Evolutionary conservation across 441 rosid species (phyloP).

Genomic region (Pelargonium myrrhifolium): DNA sequence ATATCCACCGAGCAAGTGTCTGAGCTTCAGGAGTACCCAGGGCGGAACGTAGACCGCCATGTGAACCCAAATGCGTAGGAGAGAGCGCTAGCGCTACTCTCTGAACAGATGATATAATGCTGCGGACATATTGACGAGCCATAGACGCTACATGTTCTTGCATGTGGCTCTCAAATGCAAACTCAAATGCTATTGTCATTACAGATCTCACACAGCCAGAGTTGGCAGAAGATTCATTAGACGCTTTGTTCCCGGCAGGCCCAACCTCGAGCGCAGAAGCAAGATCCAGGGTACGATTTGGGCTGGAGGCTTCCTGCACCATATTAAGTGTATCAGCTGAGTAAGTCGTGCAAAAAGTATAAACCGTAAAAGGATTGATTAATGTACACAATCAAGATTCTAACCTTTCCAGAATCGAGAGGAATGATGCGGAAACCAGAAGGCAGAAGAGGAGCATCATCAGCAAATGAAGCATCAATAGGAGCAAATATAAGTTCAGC

Average conservation of each 20-base stretch:
- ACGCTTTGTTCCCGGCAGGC: conserved; percentile 28
- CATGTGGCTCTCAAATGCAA: conserved; percentile 76
- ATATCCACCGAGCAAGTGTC: conserved; percentile 79
- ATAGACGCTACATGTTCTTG: conserved; percentile 88
- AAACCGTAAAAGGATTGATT: no score
- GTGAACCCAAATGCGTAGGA: conserved; percentile 63
- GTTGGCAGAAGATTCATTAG: conserved; percentile 45
- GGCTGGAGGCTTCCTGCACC: conserved; percentile 40
- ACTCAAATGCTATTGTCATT: conserved; percentile 91
- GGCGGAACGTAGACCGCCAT: conserved; percentile 52
- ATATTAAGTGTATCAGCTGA: conserved; percentile 28
- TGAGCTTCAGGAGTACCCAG: conserved; percentile 85
- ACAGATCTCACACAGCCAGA: conserved; percentile 54
- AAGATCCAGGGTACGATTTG: conserved; percentile 77
- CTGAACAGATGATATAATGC: conserved; percentile 87
- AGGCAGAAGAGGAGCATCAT: conserved; percentile 89
- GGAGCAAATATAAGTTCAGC: conserved; percentile 93
- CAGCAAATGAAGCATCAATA: conserved; percentile 89
- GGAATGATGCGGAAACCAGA: conserved; percentile 97
- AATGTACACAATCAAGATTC: neutral
- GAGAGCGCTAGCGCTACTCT: conserved; percentile 95
- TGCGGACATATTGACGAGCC: conserved; percentile 90
- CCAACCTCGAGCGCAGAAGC: conserved; percentile 76
- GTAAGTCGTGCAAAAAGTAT: no score
- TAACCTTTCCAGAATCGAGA: conserved; percentile 71